Percentiles rank a stretch among this genome's conserved stretches.
Conservation (phyloP, 257 asterid species). For the Paulownia fortunei region DNA sequence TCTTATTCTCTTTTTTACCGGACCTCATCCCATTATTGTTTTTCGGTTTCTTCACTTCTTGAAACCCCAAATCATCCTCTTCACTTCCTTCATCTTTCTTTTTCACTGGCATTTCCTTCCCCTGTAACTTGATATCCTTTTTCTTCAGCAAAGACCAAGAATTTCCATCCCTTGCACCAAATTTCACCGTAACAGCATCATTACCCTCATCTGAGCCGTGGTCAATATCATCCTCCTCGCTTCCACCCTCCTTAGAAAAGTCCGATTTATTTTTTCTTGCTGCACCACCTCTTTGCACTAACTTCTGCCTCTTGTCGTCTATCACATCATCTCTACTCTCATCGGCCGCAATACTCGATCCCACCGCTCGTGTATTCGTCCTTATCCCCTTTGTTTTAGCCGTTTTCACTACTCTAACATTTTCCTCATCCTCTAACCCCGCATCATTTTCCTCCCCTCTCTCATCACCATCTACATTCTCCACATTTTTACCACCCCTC, state of each 20-base stretch:
- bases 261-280: background rate
- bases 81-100: background rate
- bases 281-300: background rate
- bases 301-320: background rate
- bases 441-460: background rate
- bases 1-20: background rate
- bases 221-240: background rate
- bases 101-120: background rate
- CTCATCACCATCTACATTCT: background rate
- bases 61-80: background rate
- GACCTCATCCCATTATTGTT: background rate
- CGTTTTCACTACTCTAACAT: background rate
- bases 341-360: background rate
- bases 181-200: background rate
- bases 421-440: background rate
- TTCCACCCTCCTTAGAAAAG: background rate
- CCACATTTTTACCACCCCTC: slow-evolving; percentile 14
- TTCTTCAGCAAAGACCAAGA: background rate
- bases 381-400: slow-evolving; percentile 23
- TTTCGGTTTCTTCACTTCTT: background rate
- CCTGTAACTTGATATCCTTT: slow-evolving; percentile 14
- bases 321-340: slow-evolving; percentile 9
- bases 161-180: background rate
- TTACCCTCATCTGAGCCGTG: background rate
- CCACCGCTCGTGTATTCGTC: slow-evolving; percentile 10